Evolutionary conservation across 257 asterid genomes (phyloP).

Genomic region (Solanum chiquidenum): DNA sequence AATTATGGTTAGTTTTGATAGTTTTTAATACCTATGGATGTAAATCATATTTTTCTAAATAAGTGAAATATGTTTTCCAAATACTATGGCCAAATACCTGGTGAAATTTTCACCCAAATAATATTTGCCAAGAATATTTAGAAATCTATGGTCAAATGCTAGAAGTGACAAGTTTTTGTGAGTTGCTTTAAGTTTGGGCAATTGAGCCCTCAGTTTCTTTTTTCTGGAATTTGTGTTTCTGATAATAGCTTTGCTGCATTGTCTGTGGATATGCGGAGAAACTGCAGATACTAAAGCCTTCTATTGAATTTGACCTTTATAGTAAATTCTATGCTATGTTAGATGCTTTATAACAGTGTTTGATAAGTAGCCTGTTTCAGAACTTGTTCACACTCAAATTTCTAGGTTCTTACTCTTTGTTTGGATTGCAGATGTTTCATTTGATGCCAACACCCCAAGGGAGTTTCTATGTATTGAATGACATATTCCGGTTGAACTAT

Average conservation of each 20-base stretch:
- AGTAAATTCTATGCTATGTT: not conserved
- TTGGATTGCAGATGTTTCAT: conserved; percentile 68
- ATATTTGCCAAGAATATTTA: no score
- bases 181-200: not conserved
- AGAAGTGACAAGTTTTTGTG: not conserved
- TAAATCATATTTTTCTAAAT: no score
- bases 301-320: not conserved
- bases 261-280: not conserved
- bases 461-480: conserved; percentile 75
- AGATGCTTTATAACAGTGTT: not conserved
- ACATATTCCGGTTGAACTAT: conserved; percentile 86
- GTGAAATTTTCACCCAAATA: no score
- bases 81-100: no score
- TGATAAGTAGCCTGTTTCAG: not conserved
- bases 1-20: no score
- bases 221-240: not conserved
- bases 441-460: conserved; percentile 84
- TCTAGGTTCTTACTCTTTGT: not conserved
- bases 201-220: not conserved
- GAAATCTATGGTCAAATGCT: no score
- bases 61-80: no score
- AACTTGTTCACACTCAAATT: not conserved
- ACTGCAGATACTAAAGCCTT: not conserved
- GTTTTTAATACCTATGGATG: no score
- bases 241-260: not conserved